Percentiles rank a stretch among this genome's conserved stretches.
Conservation (phyloP, 192 early-diverging fungal species). For the Podila minutissima region DNA sequence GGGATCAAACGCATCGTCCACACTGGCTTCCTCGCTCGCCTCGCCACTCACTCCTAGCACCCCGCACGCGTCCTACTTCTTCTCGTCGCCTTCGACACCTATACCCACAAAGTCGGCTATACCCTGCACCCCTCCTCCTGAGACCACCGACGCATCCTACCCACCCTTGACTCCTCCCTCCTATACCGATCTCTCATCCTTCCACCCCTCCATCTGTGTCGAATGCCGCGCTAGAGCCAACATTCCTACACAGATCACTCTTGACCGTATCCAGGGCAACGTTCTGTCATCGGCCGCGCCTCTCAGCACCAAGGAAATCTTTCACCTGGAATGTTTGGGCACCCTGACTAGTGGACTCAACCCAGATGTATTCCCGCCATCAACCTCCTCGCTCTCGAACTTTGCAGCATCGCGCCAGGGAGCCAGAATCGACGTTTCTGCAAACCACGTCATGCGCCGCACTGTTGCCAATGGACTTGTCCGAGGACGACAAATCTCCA, state of each 20-base stretch:
- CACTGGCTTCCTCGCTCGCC: conserved; percentile 14
- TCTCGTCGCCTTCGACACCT: conserved; percentile 13
- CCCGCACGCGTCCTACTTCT: conserved; percentile 39
- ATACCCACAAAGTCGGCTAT: conserved; percentile 37
- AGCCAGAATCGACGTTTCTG: conserved; percentile 6
- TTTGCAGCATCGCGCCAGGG: conserved; percentile 16
- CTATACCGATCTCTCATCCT: conserved; percentile 20
- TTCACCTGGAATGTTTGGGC: conserved; percentile 39
- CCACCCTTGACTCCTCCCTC: conserved; percentile 43
- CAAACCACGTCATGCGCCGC: conserved; percentile 26
- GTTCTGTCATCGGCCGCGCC: conserved; percentile 17
- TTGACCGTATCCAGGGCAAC: conserved; percentile 35
- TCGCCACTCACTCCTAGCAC: conserved; percentile 37
- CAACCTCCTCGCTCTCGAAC: conserved; percentile 28
- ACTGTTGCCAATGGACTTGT: conserved; percentile 17
- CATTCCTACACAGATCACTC: conserved; percentile 20
- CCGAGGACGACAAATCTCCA: conserved; percentile 3
- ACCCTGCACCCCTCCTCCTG: conserved; percentile 45
- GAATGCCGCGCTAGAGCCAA: conserved; percentile 34
- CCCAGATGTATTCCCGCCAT: conserved; percentile 42
- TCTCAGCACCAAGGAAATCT: conserved; percentile 30
- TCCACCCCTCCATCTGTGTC: conserved; percentile 43
- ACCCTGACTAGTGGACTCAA: conserved; percentile 14
- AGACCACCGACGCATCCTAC: conserved; percentile 10
- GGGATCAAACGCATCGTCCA: conserved; percentile 1